Evolutionary conservation across 2,329 filamentous ascomycete genomes (phyloP), one percentile per base, ranked within the genome.

Genomic region (Byssochlamys sp.): DNA sequence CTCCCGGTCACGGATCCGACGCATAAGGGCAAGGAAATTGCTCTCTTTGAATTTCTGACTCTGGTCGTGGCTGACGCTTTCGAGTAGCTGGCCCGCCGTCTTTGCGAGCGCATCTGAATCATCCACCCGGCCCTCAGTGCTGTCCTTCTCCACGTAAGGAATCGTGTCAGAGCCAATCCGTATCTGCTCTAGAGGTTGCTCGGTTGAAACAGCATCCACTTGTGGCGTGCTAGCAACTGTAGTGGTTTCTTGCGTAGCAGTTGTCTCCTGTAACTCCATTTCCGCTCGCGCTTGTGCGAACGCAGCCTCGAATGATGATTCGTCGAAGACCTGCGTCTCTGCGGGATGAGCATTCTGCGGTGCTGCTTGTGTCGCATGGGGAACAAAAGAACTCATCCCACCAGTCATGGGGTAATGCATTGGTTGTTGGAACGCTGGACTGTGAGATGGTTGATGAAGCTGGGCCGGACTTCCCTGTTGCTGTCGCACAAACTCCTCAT

Each of bases 41-140:
- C 88, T 91, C 67, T 91, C 84, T 65, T 85, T 83, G 71, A 94
- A 94, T 67, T 92, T 92, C 52, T 84, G 76, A 57, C 81, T 86
- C 58, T 83, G 80, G 63, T 92, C 86, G 64, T 85, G 78, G 24
- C 82, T 79, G 11, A 95, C 82, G 39, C 83, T 85, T 56, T 86
- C 79, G 4, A 94, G 77, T 3, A 95, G 78, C 58, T 86, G 79
- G 14, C 83, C 84, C 4, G 90, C 90, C 1, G 88, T 91, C 48
- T 79, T 78, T 24, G 88, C 85, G 28, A 94, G 80, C 51, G 88
- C 88, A 61, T 90, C 84, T 26, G 84, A 79, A 55, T 86, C 80
- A 25, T 74, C 70, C 49, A 66, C 62, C 61, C 72, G 66, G 39
- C 70, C 59, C 62, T 68, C 57, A 58, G 61, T 60, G 10, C 71